Evolutionary conservation across 2,329 filamentous ascomycete species (phyloP), one percentile per base, ranked within the genome.

Genomic region (Penicillium concentricum): DNA sequence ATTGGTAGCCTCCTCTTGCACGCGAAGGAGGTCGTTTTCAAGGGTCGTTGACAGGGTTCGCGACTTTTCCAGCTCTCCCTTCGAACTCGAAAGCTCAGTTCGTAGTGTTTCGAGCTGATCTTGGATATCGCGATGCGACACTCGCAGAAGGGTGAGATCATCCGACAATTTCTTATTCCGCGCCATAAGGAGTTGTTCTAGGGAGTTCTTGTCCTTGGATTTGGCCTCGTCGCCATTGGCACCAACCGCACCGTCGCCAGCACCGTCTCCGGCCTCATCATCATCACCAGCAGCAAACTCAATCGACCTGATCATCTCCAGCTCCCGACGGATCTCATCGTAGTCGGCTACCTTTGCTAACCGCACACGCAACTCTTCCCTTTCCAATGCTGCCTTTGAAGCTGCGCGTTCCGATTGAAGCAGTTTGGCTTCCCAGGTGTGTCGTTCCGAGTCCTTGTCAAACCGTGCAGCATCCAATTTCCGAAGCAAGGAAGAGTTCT

Each of bases 91-190:
- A 44, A 97, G 82, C 59, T 96, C 91, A 67, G 93, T 88, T 69
- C 96, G 90, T 20, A 97, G 79, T 39, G 85, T 83, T 66, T 92
- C 87, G 1, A 99, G 80, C 53, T 91, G 87, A 47, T 81, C 84
- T 69, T 96, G 91, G 2, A 97, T 81, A 67, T 97, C 93, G 68
- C 96, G 91, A 71, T 97, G 92, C 0, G 94, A 97, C 3, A 99
- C 91, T 39, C 94, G 87, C 43, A 99, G 81, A 38, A 97, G 85
- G 2, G 94, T 97, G 61, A 97, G 83, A 73, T 99, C 94, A 68
- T 97, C 92, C 65, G 89, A 88, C 37, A 99, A 81, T 77, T 97
- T 99, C 79, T 97, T 99, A 80, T 99, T 99, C 44, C 94, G 87
- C 10, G 91, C 89, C 51, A 99, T 80, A 6, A 99, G 81, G 28